Evolutionary conservation across 2,329 filamentous ascomycete species (phyloP), one percentile per base, ranked within the genome.

Genomic region (Elsinoe perseae): DNA sequence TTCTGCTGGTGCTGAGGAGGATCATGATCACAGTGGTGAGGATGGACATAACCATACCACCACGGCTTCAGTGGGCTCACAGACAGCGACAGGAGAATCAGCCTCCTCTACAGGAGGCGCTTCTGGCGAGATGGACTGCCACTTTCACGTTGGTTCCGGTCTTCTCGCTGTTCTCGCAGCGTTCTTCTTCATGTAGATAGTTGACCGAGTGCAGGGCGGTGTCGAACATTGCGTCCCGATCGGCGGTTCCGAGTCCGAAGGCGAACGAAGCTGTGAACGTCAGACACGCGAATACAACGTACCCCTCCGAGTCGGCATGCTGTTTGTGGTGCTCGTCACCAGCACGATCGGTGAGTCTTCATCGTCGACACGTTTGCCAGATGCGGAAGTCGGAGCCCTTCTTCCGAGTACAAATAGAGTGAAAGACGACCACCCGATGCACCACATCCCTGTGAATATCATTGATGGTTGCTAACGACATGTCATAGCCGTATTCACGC

Each of bases 61-160:
- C 40, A 21, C 40, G 40, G 16, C 16, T 20, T 46, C 40, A 18
- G 25, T 1, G 9, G 30, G 28, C 44, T 52, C 20, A 56, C 36
- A n/a, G 20, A 36, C 30, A 46, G 52, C 28, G 32, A 57, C 60
- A 75, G 80, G 48, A 21, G 27, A 27, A 20, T 34, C 27, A 14
- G 27, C 48, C 36, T 18, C 48, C 23, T 34, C 48, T 12, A 50
- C 27, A 16, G 46, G 23, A 32, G 46, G 46, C 14, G 2, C 7
- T 34, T 32, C 25, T 50, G 42, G 42, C 7, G 42, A n/a, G 8
- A 4, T 21, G 8, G n/a, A 2, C 62, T 89, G 85, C 62, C 86
- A 90, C 65, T 87, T 85, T 68, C 86, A 90, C 62, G 85, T 85
- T 8, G 85, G 85, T 34, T 82, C 89, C 20, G n/a, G n/a, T n/a